Evolutionary conservation across 2,329 filamentous ascomycete genomes (phyloP), one percentile per base, ranked within the genome.

Genomic region (Didymella pomorum): DNA sequence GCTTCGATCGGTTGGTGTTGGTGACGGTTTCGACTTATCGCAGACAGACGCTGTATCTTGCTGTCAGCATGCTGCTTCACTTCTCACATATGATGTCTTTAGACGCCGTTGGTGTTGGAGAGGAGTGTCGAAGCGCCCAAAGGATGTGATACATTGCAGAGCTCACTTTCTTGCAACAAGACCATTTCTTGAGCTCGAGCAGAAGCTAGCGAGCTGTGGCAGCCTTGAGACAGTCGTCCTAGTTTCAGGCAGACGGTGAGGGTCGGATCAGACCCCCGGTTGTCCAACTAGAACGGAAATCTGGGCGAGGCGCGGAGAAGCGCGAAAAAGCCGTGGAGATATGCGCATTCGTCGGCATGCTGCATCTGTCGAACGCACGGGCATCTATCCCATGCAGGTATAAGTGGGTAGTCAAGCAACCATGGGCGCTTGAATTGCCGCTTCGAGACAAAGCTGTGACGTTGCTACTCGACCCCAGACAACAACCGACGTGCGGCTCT

Each of bases 1-100:
- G 56, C 44, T 53, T 58, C 43, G 21, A 37, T 49, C 29, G 29
- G 55, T 52, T 48, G 49, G 49, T 44, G 44, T 58, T 58, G 56
- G 37, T 49, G 11, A 31, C n/a, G 26, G 11, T 26, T 42, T 52
- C 37, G 23, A 29, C 43, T 48, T 33, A 44, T 52, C 35, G 21
- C 28, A 37, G 18, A 21, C n/a, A 45, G 37, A 49, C 49, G 37
- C 37, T 39, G 44, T 16, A 23, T 25, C 6, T 37, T 29, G 28
- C 37, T 44, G n/a, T 28, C 26, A 52, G 26, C 48, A 42, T 35
- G 21, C 8, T 12, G 3, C 12, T 18, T 37, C n/a, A 12, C 8
- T 8, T 37, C 18, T 6, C 18, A 26, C 9, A 11, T 11, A 20
- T 9, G 39, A 42, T n/a, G 3, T 21, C 28, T 25, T 4, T 46